phyloP scores from a whole-genome alignment of 805 yeast species.

The Candida sakaeoensis region DNA sequence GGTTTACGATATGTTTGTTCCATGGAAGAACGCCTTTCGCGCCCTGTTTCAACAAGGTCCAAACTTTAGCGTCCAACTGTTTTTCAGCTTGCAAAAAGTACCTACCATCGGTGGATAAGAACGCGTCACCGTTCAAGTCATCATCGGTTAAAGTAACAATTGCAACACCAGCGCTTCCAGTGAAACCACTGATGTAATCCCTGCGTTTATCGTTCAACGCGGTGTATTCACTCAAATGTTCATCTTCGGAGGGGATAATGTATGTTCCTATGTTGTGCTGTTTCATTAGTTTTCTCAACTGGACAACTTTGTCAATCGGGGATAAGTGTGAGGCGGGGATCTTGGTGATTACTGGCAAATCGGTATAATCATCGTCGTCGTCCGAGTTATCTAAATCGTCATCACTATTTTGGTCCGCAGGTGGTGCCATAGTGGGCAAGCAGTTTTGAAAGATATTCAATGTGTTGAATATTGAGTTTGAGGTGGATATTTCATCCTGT shows the following conservation, averaged over 20 bases:
- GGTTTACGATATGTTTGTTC: slow-evolving; percentile 66
- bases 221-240: slow-evolving; percentile 90
- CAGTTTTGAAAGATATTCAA: slow-evolving; percentile 17
- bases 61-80: slow-evolving; percentile 66
- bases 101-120: slow-evolving; percentile 89
- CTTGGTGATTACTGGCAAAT: slow-evolving; percentile 21
- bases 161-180: slow-evolving; percentile 92
- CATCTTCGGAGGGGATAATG: slow-evolving; percentile 83
- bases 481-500: slow-evolving; percentile 17
- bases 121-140: slow-evolving; percentile 60
- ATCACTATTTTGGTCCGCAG: slow-evolving; percentile 7
- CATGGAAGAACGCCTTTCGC: slow-evolving; percentile 66
- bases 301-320: slow-evolving; percentile 56
- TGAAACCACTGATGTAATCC: slow-evolving; percentile 79
- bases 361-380: slow-evolving; percentile 18
- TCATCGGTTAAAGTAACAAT: slow-evolving; percentile 57
- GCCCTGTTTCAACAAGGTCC: slow-evolving; percentile 83
- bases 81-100: slow-evolving; percentile 88
- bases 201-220: slow-evolving; percentile 78
- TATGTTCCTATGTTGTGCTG: slow-evolving; percentile 65
- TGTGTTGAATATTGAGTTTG: slow-evolving; percentile 5
- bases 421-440: slow-evolving; percentile 15
- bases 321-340: slow-evolving; percentile 27
- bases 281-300: slow-evolving; percentile 63
- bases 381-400: slow-evolving; percentile 16